Percentiles rank a stretch among this genome's conserved stretches.
Conservation (phyloP, 768 basidiomycete species). For the Russula abietina region DNA sequence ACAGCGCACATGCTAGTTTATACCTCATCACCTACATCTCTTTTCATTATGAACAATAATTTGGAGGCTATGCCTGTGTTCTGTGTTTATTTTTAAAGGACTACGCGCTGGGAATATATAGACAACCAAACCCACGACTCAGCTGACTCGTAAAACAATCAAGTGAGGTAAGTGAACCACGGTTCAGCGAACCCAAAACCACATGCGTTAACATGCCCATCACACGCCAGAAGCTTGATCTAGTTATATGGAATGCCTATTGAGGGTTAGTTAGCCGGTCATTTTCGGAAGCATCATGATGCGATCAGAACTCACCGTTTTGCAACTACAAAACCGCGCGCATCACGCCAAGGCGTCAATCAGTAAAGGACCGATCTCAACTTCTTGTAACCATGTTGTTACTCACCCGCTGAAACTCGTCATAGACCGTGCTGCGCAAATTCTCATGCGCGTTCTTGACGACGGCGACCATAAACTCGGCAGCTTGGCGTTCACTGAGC, state of each 20-base stretch:
- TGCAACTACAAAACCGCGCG: constrained; percentile 35
- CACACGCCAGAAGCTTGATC: background rate
- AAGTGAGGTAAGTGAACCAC: background rate
- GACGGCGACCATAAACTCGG: constrained; percentile 86
- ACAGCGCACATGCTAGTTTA: constrained; percentile 11
- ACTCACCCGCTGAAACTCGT: constrained; percentile 88
- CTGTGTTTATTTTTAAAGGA: background rate
- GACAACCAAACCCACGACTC: background rate
- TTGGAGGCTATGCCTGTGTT: background rate
- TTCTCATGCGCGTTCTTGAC: constrained; percentile 95
- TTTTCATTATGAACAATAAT: constrained; percentile 6
- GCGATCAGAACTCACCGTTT: constrained; percentile 35
- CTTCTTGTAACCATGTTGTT: too few species aligned
- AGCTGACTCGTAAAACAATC: background rate
- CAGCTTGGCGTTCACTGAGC: constrained; percentile 83
- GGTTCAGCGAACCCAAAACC: background rate
- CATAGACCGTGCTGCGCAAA: constrained; percentile 86
- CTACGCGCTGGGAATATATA: background rate
- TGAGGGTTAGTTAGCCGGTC: background rate
- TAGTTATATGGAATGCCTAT: constrained; percentile 25
- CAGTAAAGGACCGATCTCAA: background rate
- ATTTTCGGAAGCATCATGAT: background rate
- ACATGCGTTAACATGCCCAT: background rate
- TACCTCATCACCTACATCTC: constrained; percentile 12
- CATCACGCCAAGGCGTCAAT: constrained; percentile 17